These are phyloP conservation scores for Phycomyces nitens DNA, from an alignment of 192 early-diverging fungal genomes.

Conservation along the genomic window DNA sequence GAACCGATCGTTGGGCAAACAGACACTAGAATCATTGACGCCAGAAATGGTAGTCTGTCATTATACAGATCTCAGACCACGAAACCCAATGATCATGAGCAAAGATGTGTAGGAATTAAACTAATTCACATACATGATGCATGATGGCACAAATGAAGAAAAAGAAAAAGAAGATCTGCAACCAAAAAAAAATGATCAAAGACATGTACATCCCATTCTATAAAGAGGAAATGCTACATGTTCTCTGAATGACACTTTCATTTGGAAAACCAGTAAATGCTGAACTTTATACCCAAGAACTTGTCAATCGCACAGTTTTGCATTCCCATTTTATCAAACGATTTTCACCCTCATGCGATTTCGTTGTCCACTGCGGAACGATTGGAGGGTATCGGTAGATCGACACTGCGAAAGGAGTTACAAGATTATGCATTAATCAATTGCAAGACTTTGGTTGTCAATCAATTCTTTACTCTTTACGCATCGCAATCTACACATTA, in stretches of 20 bases:
- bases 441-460: too few species aligned
- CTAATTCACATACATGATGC: not conserved
- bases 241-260: conserved; percentile 3
- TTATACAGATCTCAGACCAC: conserved; percentile 1
- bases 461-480: too few species aligned
- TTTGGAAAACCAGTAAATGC: not conserved
- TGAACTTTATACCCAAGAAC: conserved; percentile 1
- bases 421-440: too few species aligned
- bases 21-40: conserved; percentile 1
- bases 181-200: not conserved
- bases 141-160: not conserved
- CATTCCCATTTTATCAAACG: not conserved
- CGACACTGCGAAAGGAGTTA: too few species aligned
- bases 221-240: not conserved
- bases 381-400: too few species aligned
- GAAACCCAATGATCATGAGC: not conserved
- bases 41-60: not conserved
- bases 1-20: not conserved
- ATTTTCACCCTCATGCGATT: conserved; percentile 6
- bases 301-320: not conserved
- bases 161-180: not conserved
- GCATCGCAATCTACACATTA: too few species aligned
- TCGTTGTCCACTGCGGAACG: conserved; percentile 1
- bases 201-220: not conserved
- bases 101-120: not conserved